These are phyloP conservation scores for Rhizopogon vinicolor DNA, from an alignment of 768 basidiomycete species.

Conservation along the genomic window DNA sequence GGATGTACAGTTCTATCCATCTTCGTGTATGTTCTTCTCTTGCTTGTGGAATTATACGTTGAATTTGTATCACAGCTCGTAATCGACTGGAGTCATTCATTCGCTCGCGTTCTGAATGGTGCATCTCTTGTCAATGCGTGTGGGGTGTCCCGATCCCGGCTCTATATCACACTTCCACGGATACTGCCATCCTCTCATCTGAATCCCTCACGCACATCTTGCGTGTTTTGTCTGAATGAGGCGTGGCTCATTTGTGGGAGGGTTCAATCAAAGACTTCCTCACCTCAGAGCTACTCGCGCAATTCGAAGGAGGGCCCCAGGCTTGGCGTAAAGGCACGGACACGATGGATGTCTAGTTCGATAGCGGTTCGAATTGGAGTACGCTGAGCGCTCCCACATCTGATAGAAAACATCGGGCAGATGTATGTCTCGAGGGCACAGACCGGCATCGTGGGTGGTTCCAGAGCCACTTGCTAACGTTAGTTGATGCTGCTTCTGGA, in stretches of 20 bases:
- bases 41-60: not conserved
- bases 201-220: constrained; percentile 74
- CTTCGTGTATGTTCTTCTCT: constrained; percentile 48
- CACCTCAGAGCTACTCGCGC: constrained; percentile 48
- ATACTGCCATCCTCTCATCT: constrained; percentile 58
- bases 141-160: constrained; percentile 98
- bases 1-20: constrained; percentile 72
- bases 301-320: constrained; percentile 34
- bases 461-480: constrained; percentile 89
- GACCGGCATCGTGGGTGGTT: constrained; percentile 99
- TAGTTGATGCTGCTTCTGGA: constrained; percentile 40
- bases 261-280: constrained; percentile 82
- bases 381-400: constrained; percentile 48
- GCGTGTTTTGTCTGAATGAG: constrained; percentile 62
- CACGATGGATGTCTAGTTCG: constrained; percentile 99
- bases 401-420: constrained; percentile 49
- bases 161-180: constrained; percentile 61
- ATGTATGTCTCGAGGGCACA: constrained; percentile 91
- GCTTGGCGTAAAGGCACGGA: constrained; percentile 80
- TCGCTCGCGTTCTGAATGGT: constrained; percentile 92
- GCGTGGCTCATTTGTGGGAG: constrained; percentile 89
- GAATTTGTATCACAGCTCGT: constrained; percentile 47
- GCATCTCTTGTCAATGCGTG: constrained; percentile 93
- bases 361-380: constrained; percentile 94
- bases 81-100: constrained; percentile 85